A percentile compares a stretch with the other conserved stretches of the same genome.
Evolutionary conservation across 208 protist species (phyloP).

Genomic region (Leishmania tropica): DNA sequence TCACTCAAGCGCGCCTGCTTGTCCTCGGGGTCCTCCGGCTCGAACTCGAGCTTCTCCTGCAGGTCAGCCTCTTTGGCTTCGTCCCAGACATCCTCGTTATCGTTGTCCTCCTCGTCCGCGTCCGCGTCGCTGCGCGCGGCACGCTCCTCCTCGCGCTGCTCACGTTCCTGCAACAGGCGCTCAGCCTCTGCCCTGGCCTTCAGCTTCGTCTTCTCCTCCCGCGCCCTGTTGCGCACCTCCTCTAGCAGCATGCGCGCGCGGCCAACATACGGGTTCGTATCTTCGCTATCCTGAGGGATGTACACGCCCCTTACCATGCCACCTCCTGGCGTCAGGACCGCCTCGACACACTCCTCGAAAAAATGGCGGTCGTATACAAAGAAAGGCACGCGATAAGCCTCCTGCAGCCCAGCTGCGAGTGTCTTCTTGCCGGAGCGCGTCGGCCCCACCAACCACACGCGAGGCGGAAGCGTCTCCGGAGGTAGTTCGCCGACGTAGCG

Average conservation of each 20-base stretch:
- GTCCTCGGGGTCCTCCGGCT: slow-evolving; percentile 86
- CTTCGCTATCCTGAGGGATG: slow-evolving; percentile 46
- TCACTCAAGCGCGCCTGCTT: slow-evolving; percentile 78
- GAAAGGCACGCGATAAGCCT: slow-evolving; percentile 63
- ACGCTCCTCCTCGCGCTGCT: slow-evolving; percentile 37
- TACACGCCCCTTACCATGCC: slow-evolving; percentile 58
- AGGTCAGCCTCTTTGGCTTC: slow-evolving; percentile 78
- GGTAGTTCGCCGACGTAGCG: slow-evolving; percentile 53
- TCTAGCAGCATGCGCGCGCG: slow-evolving; percentile 59
- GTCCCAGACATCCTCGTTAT: slow-evolving; percentile 54
- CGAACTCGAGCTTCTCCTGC: slow-evolving; percentile 74
- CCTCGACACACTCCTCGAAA: slow-evolving; percentile 79
- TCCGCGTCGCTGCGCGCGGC: slow-evolving; percentile 33
- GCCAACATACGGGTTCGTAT: slow-evolving; percentile 51
- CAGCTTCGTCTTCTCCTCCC: slow-evolving; percentile 56
- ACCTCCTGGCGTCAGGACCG: slow-evolving; percentile 51
- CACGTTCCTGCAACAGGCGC: slow-evolving; percentile 57
- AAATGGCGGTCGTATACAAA: slow-evolving; percentile 77
- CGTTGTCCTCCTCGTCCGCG: slow-evolving; percentile 46
- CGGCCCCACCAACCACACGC: slow-evolving; percentile 83
- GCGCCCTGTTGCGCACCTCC: slow-evolving; percentile 56
- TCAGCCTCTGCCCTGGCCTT: slow-evolving; percentile 53
- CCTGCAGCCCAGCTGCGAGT: slow-evolving; percentile 53
- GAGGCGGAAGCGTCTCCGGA: slow-evolving; percentile 55
- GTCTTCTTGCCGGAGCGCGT: slow-evolving; percentile 73